Percentiles rank a stretch among this genome's conserved stretches.
These are phyloP conservation scores for Colletotrichum coccodes DNA, from an alignment of 2,329 filamentous ascomycete genomes.

Conservation along the genomic window DNA sequence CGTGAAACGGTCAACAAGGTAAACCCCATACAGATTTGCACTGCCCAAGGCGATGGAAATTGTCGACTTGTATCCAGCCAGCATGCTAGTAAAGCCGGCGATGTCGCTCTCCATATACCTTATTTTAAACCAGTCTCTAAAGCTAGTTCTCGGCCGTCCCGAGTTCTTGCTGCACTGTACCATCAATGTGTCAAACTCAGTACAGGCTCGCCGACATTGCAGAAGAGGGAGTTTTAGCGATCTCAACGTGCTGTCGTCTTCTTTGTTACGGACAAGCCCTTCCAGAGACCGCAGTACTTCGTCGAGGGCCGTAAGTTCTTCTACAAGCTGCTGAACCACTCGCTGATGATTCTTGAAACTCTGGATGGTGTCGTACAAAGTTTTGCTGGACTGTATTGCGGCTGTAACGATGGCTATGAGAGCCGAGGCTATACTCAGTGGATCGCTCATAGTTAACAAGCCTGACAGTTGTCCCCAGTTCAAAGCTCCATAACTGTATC, in stretches of 20 bases:
- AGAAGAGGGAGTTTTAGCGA: constrained; percentile 7
- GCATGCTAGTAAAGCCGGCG: constrained; percentile 4
- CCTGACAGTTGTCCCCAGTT: not conserved
- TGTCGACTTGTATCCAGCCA: constrained; percentile 19
- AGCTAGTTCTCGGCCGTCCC: constrained; percentile 2
- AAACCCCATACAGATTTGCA: constrained; percentile 5
- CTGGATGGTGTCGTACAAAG: not conserved
- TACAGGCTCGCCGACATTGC: not conserved
- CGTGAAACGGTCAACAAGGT: not conserved
- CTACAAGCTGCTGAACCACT: not conserved
- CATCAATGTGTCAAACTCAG: not conserved
- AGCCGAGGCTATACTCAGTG: not conserved
- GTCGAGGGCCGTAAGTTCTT: constrained; percentile 2
- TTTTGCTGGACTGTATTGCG: not conserved
- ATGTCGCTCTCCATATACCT: constrained; percentile 20
- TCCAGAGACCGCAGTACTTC: not conserved
- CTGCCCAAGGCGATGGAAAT: not conserved
- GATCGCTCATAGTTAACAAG: not conserved
- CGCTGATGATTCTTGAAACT: constrained; percentile 9
- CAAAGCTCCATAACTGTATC: not conserved
- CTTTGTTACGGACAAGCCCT: not conserved
- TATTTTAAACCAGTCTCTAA: constrained; percentile 13
- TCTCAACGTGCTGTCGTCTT: not conserved
- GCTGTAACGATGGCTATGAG: not conserved
- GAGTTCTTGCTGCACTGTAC: constrained; percentile 10